Percentiles rank a stretch among this genome's conserved stretches.
Evolutionary conservation across 2,329 filamentous ascomycete genomes (phyloP).

Genomic region (Fusarium algeriense): DNA sequence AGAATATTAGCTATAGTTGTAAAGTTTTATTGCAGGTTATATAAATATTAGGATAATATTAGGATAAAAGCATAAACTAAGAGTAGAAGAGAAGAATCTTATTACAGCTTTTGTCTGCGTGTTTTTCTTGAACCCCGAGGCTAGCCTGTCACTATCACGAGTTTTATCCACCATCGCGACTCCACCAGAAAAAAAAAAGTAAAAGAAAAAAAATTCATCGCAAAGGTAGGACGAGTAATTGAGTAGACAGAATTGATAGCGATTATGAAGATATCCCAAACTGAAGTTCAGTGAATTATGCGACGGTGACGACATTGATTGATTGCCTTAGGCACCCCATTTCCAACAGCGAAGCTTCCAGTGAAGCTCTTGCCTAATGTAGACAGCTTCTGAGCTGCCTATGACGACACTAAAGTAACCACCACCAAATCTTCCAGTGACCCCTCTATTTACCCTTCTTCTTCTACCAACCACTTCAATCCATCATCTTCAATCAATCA

Average conservation of each 20-base stretch:
- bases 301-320: constrained; percentile 29
- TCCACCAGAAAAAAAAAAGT: constrained; percentile 14
- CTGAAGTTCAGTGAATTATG: neutral
- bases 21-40: no score
- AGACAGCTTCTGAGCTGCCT: constrained; percentile 26
- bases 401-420: constrained; percentile 29
- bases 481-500: neutral
- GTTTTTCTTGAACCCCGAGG: no score
- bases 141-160: neutral
- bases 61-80: no score
- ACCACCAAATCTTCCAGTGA: constrained; percentile 4
- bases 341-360: constrained; percentile 16
- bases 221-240: neutral
- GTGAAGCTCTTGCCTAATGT: constrained; percentile 15
- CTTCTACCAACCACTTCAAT: constrained; percentile 19
- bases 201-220: neutral
- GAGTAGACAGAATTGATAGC: neutral
- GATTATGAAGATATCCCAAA: neutral
- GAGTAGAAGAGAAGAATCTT: no score
- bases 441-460: constrained; percentile 31
- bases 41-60: no score
- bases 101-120: no score
- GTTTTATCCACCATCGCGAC: neutral
- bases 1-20: no score
- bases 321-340: constrained; percentile 16